phyloP scores from a whole-genome alignment of 257 asterid genomes.

The Fraxinus quadrangulata region DNA sequence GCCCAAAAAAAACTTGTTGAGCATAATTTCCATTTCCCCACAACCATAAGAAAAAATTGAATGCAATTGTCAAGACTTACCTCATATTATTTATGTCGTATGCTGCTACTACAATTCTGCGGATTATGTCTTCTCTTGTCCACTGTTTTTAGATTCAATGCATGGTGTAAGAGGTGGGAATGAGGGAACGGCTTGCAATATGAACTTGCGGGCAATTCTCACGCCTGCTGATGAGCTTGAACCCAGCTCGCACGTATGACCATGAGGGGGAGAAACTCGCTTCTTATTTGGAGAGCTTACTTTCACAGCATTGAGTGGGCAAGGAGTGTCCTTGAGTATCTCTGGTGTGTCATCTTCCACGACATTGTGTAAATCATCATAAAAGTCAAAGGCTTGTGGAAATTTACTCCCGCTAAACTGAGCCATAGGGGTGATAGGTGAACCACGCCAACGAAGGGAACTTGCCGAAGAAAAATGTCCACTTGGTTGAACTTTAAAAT shows the following conservation, averaged over 20 bases:
- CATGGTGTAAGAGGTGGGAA: constrained; percentile 61
- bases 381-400: constrained; percentile 37
- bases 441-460: constrained; percentile 44
- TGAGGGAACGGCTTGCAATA: constrained; percentile 60
- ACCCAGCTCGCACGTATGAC: constrained; percentile 30
- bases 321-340: constrained; percentile 49
- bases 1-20: background rate
- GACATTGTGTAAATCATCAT: constrained; percentile 27
- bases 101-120: constrained; percentile 36
- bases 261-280: constrained; percentile 76
- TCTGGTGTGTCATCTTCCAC: constrained; percentile 64
- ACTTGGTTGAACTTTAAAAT: constrained; percentile 32
- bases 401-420: constrained; percentile 36
- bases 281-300: constrained; percentile 73
- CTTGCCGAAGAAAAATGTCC: constrained; percentile 35
- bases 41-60: background rate
- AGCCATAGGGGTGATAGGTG: constrained; percentile 51
- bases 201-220: constrained; percentile 61
- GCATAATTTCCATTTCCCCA: background rate
- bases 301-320: constrained; percentile 52
- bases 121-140: constrained; percentile 29
- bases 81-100: constrained; percentile 18
- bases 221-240: constrained; percentile 47
- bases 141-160: constrained; percentile 35
- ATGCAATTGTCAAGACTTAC: background rate